phyloP scores from a whole-genome alignment of 2,329 filamentous ascomycete species.

The Xylariaceae sp. region DNA sequence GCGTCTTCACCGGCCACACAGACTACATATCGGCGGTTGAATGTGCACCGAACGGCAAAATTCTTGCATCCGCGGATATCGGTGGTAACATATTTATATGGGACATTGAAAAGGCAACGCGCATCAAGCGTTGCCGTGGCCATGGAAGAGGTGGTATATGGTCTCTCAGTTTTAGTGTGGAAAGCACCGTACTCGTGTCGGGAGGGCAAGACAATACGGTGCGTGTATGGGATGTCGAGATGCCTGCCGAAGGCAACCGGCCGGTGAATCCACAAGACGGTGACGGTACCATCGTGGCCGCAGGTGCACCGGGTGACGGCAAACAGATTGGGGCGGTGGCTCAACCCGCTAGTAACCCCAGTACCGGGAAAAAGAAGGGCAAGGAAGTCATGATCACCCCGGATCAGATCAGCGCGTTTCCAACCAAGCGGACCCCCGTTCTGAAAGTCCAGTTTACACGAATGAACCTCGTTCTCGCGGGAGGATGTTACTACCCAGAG shows the following conservation, averaged over 20 bases:
- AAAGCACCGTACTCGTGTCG: slow-evolving; percentile 84
- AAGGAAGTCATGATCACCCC: slow-evolving; percentile 88
- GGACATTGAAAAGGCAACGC: slow-evolving; percentile 80
- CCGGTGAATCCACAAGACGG: slow-evolving; percentile 35
- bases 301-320: slow-evolving; percentile 38
- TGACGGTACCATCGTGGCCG: slow-evolving; percentile 39
- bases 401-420: slow-evolving; percentile 91
- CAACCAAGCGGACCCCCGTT: slow-evolving; percentile 93
- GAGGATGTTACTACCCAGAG: slow-evolving; percentile 61
- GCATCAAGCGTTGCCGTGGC: slow-evolving; percentile 87
- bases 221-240: slow-evolving; percentile 84
- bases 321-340: slow-evolving; percentile 29
- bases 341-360: slow-evolving; percentile 29
- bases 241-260: slow-evolving; percentile 56
- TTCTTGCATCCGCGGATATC: slow-evolving; percentile 85
- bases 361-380: slow-evolving; percentile 62
- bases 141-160: slow-evolving; percentile 92
- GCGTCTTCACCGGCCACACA: slow-evolving; percentile 86
- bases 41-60: slow-evolving; percentile 80
- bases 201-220: slow-evolving; percentile 90
- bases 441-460: slow-evolving; percentile 89
- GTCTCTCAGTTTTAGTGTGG: slow-evolving; percentile 87
- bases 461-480: slow-evolving; percentile 90
- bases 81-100: slow-evolving; percentile 89
- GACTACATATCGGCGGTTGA: slow-evolving; percentile 81